Base-by-base conservation (phyloP, 345 rosid species). In the Citrus maxima region DNA sequence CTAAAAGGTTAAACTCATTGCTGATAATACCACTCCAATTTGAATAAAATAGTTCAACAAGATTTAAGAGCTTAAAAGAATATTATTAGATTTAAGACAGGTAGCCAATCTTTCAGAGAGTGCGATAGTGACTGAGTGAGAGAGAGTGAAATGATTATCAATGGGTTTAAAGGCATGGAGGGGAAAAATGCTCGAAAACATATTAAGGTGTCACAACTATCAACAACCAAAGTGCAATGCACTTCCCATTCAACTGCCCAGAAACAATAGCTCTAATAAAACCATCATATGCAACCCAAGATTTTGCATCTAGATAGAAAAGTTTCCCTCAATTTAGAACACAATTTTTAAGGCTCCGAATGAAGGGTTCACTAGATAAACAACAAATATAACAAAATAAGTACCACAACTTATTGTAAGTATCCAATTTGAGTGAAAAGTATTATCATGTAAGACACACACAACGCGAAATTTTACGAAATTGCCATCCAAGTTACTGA, bases 221-320 rank as follows among this genome's bases (percentile, higher is more conserved):
- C 25, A n/a, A 58, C 7, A 37, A 22, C 42, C 7, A 35, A 22
- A 14, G 4, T 22, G 76, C 27, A 58, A n/a, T 13, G 46, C 59
- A 37, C 51, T 58, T 73, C 24, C 54, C 10, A 58, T 58, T 58
- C 68, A 74, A 74, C 35, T 37, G 1, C 69, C 77, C 71, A 74
- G 75, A 77, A 54, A 88, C 86, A 88, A 86, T 77, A 64, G 98
- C 97, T 88, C 85, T 89, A 67, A 91, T 34, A 80, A 87, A 90
- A 65, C 90, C 89, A 89, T 91, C 88, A 75, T 87, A 95, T 51
- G 83, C 86, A 95, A 71, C 73, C 98, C 96, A 82, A 93, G 87
- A 76, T 83, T 84, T 85, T 89, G 87, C 96, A 93, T 92, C 97
- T 95, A 67, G 76, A 81, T 35, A 76, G 68, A 80, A 67, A 80